phyloP scores from a whole-genome alignment of 768 basidiomycete genomes.

The Hortiboletus campestris region DNA sequence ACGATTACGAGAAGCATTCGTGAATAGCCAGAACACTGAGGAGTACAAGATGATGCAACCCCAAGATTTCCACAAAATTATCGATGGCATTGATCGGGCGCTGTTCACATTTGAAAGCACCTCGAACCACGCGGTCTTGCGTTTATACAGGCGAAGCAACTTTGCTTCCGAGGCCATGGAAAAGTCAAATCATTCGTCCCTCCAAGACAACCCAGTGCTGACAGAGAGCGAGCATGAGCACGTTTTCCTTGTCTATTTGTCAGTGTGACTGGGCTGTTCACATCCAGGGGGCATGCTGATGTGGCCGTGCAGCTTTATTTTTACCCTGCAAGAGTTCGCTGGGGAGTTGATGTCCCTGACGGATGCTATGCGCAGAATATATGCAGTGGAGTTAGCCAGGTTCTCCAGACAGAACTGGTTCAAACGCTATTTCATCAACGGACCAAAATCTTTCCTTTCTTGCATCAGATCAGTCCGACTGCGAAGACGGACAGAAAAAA shows the following conservation, averaged over 20 bases:
- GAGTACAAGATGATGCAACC: slow-evolving; percentile 40
- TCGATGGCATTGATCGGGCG: slow-evolving; percentile 65
- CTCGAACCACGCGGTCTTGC: slow-evolving; percentile 78
- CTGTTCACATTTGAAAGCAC: slow-evolving; percentile 76
- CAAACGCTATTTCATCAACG: slow-evolving; percentile 33
- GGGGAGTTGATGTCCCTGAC: slow-evolving; percentile 78
- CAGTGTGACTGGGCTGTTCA: slow-evolving; percentile 31
- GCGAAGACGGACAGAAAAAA: slow-evolving; percentile 14
- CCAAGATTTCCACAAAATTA: slow-evolving; percentile 63
- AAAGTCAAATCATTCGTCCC: slow-evolving; percentile 14
- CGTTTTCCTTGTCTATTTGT: slow-evolving; percentile 92
- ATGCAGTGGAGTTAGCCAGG: slow-evolving; percentile 58
- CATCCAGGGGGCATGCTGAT: slow-evolving; percentile 4
- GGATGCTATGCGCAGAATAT: slow-evolving; percentile 81
- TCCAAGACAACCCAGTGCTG: slow-evolving; percentile 37
- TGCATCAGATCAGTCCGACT: slow-evolving; percentile 17
- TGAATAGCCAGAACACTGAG: slow-evolving; percentile 36
- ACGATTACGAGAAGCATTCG: slow-evolving; percentile 65
- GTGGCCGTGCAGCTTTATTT: slow-evolving; percentile 73
- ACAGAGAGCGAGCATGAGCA: slow-evolving; percentile 67
- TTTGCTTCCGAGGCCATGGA: slow-evolving; percentile 16
- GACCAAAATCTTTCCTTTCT: slow-evolving; percentile 24
- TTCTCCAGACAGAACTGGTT: slow-evolving; percentile 38
- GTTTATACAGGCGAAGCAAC: slow-evolving; percentile 63
- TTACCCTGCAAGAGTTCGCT: slow-evolving; percentile 93